Evolutionary conservation across 768 basidiomycete genomes (phyloP).

Genomic region (Chalciporus pseudorubinellus): DNA sequence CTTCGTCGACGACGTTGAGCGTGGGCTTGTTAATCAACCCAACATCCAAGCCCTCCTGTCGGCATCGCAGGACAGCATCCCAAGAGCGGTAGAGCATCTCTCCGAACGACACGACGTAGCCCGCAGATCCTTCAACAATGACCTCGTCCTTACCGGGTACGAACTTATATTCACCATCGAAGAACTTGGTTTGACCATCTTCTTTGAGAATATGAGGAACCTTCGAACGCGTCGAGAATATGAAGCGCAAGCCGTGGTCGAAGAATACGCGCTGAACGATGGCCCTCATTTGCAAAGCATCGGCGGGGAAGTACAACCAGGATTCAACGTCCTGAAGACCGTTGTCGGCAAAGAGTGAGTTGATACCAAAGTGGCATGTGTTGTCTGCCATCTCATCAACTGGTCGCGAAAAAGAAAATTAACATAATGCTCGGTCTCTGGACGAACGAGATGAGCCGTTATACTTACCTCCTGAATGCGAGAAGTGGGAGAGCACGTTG

Average conservation of each 20-base stretch:
- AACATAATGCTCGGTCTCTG: not conserved
- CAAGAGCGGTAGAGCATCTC: conserved; percentile 84
- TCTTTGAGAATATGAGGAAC: conserved; percentile 83
- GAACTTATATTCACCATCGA: conserved; percentile 71
- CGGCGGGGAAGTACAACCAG: conserved; percentile 86
- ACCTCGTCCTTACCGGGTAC: conserved; percentile 83
- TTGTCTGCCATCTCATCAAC: conserved; percentile 72
- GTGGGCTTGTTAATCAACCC: conserved; percentile 86
- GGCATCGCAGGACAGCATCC: conserved; percentile 76
- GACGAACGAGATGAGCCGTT: not conserved
- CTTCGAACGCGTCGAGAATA: conserved; percentile 89
- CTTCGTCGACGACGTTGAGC: conserved; percentile 80
- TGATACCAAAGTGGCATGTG: conserved; percentile 69
- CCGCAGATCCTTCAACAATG: conserved; percentile 71
- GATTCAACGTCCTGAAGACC: conserved; percentile 78
- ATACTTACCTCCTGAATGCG: conserved; percentile 74
- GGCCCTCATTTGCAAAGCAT: conserved; percentile 76
- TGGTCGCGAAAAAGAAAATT: conserved; percentile 16
- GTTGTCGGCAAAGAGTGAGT: conserved; percentile 87
- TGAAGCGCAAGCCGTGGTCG: conserved; percentile 75
- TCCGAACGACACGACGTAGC: conserved; percentile 83
- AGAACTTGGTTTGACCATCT: conserved; percentile 65
- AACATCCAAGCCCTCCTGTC: conserved; percentile 72
- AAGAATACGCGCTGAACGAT: conserved; percentile 79
- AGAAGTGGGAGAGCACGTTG: conserved; percentile 87